Evolutionary conservation across 441 rosid species (phyloP), one percentile per base, ranked within the genome.

Genomic region (Pelargonium myrrhifolium): DNA sequence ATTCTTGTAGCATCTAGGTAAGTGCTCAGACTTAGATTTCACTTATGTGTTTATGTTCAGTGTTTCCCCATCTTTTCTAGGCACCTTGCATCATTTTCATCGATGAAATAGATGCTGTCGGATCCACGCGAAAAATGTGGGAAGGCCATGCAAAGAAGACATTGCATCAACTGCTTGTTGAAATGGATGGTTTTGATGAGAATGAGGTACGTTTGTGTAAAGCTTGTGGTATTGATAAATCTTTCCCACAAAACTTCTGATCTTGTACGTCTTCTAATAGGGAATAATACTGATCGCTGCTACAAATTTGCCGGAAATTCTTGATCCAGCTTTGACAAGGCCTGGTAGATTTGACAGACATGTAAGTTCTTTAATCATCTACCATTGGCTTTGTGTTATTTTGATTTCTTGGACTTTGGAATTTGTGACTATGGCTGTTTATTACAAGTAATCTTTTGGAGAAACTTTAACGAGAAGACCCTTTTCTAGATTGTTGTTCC

Each of bases 71-170:
- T 65, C 68, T 67, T 70, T 71, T 28, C 68, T 75, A 94, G 99
- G 97, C 97, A 21, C 99, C 99, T 15, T 91, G 99, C 77, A 94
- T 94, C 64, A 85, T 94, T 75, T 94, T 91, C 76, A 94, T 94
- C 69, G 99, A 94, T 77, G 99, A 91, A 82, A 94, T 91, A 71
- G 97, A 94, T 77, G 99, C 97, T 37, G 93, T 94, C 78, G 99
- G 99, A 55, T 89, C 99, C 26, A 91, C 97, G 9, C 78, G 99
- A 72, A 94, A 91, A 75, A 96, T 89, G 78, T 89, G 97, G 99
- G 99, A 91, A 83, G 97, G 97, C 65, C 99, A 94, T 82, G 89
- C 99, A 14, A 91, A 91, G 92, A 91, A 94, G 81, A 94, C 97
- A 14, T 77, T 94, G 80, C 97, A 94, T 77, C 99, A 94, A 71